These are phyloP conservation scores for Ceratobasidium sp. DNA, from an alignment of 1,284 basidiomycete genomes.

Conservation along the genomic window DNA sequence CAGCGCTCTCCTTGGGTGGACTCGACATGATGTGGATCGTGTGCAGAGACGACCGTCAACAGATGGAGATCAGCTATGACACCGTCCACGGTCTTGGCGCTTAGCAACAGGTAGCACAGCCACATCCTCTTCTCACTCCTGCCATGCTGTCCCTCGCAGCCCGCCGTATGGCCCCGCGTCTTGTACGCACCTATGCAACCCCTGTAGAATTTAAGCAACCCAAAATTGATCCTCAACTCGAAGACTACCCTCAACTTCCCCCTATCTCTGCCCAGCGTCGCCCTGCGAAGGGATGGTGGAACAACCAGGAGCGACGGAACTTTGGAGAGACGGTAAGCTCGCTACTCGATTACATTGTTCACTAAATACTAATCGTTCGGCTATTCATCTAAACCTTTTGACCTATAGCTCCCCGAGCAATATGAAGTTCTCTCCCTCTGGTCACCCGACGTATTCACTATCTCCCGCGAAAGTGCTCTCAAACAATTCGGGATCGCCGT, in stretches of 20 bases:
- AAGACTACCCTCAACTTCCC: conserved; percentile 83
- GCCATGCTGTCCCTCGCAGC: conserved; percentile 46
- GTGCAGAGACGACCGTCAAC: conserved; percentile 14
- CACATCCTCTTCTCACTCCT: not conserved
- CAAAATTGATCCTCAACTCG: conserved; percentile 70
- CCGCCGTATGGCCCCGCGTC: conserved; percentile 50
- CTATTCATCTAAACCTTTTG: not conserved
- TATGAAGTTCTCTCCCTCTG: conserved; percentile 90
- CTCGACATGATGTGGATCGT: conserved; percentile 39
- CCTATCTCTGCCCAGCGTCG: conserved; percentile 76
- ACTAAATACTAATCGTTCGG: not conserved
- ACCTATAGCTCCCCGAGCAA: conserved; percentile 79
- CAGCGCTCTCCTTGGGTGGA: conserved; percentile 32
- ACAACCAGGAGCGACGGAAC: conserved; percentile 84
- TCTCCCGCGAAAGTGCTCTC: conserved; percentile 68
- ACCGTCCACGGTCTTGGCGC: conserved; percentile 43
- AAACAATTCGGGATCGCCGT: conserved; percentile 72
- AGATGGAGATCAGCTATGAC: conserved; percentile 41
- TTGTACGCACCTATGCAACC: conserved; percentile 54
- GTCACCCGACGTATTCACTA: conserved; percentile 80
- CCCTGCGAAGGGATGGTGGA: conserved; percentile 83
- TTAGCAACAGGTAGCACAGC: conserved; percentile 13
- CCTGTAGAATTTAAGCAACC: conserved; percentile 50
- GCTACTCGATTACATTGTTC: not conserved
- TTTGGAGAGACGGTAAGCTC: conserved; percentile 82